Evolutionary conservation across 768 basidiomycete genomes (phyloP), one percentile per base, ranked within the genome.

Genomic region (Serendipita indica): DNA sequence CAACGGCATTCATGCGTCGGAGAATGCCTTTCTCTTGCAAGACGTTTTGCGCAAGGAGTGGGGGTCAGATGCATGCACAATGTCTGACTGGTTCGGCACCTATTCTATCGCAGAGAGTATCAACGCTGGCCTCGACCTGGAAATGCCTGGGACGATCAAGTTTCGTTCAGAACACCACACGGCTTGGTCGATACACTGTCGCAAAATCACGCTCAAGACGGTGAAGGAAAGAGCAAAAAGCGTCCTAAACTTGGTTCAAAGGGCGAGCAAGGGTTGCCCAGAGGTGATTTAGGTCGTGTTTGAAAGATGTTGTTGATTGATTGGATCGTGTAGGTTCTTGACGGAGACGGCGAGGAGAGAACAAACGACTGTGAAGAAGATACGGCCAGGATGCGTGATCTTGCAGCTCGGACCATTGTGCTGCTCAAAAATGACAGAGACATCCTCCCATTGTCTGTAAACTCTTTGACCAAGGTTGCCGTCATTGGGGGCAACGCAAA

Each of bases 401-500:
- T 84, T n/a, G 86, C 83, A 1, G 76, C 77, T 2, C 77, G 83
- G 65, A 77, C 81, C 0, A 83, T 89, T 61, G 86, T 89, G 20
- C 74, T 90, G 30, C 70, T 89, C 58, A 86, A 85, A 73, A 90
- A 89, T 65, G 74, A 82, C 3, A 66, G 69, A 46, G 67, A 68
- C 16, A 43, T 83, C 25, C 76, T 80, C 10, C 84, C 84, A 1
- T 71, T 86, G 0, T n/a, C 32, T 32, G 64, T 64, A 39, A 62
- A 67, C 45, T 69, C 67, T 13, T 63, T 86, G 57, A 83, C 79
- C 69, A 87, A 82, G 68, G 72, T 89, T 34, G 86, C 85, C 0
- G 79, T 91, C 52, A 74, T 90, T 32, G 88, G 88, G 4, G 78
- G 79, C 3, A 86, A 85, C 62, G 82, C 81, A 25, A 85, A 81